Base-by-base conservation (phyloP, 2,329 filamentous ascomycete species). In the Ploettnerulaceae sp. region DNA sequence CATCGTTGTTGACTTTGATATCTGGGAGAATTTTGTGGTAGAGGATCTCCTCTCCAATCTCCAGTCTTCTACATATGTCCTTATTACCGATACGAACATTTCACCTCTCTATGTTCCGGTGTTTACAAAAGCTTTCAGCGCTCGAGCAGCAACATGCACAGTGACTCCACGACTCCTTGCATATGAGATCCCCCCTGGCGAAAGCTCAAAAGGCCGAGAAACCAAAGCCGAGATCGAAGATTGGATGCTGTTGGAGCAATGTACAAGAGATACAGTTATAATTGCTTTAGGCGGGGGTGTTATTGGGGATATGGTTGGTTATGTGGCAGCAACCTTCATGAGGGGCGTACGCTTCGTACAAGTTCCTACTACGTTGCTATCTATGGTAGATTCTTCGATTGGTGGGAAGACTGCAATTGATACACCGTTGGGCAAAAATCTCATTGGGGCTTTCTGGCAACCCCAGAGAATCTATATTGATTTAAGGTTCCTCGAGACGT, bases 301-400 rank as follows among this genome's bases (percentile, higher is more conserved):
- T 51, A 96, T 98, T 67, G 93, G 93, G 24, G 93, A 98, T 67
- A 86, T 98, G 85, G 90, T 95, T 54, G 93, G 93, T 42, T 98
- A 95, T 65, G 89, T 97, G 41, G 93, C 93, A 17, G 89, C 93
- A 29, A 98, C 93, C 28, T 98, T 97, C 70, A 98, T 98, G 93
- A 84, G 93, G 57, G 93, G 93, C 46, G 84, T 98, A 53, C 87
- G 87, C 57, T 95, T 95, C 65, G 89, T 96, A 32, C 93, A 98
- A 69, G 90, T 98, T 36, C 93, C 93, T 1, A 98, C 93, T 7
- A 95, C 90, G 0, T 74, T 98, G 47, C 75, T 98, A 43, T 82
- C 93, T 54, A 98, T 98, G 93, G 93, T 98, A 32, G 93, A 98
- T 69, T 97, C 91, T 35, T 95, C 89, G 28, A 97, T 98, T 63